A percentile compares a stretch with the other conserved stretches of the same genome.
phyloP scores from a whole-genome alignment of 345 rosid species.

The Eucalyptus albens region DNA sequence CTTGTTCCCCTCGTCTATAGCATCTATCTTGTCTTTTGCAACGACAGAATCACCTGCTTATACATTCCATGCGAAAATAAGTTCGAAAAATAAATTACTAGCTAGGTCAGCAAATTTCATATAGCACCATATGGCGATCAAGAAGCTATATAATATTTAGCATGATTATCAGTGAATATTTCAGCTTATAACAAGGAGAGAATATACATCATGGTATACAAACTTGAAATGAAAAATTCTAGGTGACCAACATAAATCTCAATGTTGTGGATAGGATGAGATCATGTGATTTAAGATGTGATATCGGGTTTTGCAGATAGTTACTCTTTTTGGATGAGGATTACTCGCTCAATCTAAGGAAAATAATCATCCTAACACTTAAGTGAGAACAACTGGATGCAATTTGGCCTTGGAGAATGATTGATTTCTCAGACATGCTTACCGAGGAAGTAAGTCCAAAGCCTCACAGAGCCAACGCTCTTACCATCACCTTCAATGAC shows the following conservation, averaged over 20 bases:
- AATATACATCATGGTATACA: not conserved
- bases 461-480: conserved; percentile 5
- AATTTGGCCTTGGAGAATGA: not conserved
- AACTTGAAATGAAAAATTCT: not conserved
- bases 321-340: not conserved
- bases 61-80: not conserved
- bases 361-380: not conserved
- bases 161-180: not conserved
- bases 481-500: conserved; percentile 12
- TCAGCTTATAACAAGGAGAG: not conserved
- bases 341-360: not conserved
- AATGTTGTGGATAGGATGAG: not conserved
- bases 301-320: not conserved
- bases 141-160: not conserved
- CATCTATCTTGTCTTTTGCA: conserved; percentile 2
- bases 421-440: not conserved
- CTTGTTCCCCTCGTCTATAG: conserved; percentile 7
- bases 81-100: not conserved
- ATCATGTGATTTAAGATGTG: not conserved
- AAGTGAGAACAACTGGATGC: not conserved
- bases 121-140: not conserved
- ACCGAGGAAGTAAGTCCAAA: conserved; percentile 8
- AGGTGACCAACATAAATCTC: not conserved
- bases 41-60: not conserved
- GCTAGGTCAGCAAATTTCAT: not conserved